Conservation (phyloP, 768 basidiomycete genomes). For the Sarcodon aspratus region DNA sequence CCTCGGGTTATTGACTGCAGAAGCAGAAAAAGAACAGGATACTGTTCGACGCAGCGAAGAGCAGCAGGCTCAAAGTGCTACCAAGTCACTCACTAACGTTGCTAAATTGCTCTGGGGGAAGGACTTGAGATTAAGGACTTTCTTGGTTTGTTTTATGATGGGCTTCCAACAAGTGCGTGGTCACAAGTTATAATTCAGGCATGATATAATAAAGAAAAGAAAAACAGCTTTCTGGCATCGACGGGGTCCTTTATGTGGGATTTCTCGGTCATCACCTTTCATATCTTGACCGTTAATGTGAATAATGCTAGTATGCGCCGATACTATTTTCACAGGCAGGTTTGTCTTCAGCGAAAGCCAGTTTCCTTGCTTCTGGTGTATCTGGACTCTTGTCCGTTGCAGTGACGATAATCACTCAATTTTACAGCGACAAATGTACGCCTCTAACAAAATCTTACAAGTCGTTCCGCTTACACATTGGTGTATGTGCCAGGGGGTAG, state of each 20-base stretch:
- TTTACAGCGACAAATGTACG: constrained; percentile 28
- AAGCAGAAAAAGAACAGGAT: constrained; percentile 19
- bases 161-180: constrained; percentile 27
- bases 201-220: background rate
- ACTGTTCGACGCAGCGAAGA: constrained; percentile 7
- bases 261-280: background rate
- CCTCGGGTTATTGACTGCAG: constrained; percentile 13
- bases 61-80: constrained; percentile 2
- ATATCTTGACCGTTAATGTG: background rate
- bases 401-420: constrained; percentile 25
- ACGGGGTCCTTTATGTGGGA: constrained; percentile 22
- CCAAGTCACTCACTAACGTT: no score
- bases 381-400: constrained; percentile 33
- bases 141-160: constrained; percentile 31
- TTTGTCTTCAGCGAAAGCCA: constrained; percentile 32
- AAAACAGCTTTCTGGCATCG: constrained; percentile 18
- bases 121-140: constrained; percentile 21
- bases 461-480: background rate
- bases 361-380: constrained; percentile 39
- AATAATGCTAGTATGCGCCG: constrained; percentile 26
- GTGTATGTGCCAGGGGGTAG: constrained; percentile 16
- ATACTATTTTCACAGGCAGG: constrained; percentile 38
- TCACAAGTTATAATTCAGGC: background rate
- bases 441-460: background rate
- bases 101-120: constrained; percentile 11